Conservation (phyloP, 2,329 filamentous ascomycete genomes). For the Didymella lethalis region DNA sequence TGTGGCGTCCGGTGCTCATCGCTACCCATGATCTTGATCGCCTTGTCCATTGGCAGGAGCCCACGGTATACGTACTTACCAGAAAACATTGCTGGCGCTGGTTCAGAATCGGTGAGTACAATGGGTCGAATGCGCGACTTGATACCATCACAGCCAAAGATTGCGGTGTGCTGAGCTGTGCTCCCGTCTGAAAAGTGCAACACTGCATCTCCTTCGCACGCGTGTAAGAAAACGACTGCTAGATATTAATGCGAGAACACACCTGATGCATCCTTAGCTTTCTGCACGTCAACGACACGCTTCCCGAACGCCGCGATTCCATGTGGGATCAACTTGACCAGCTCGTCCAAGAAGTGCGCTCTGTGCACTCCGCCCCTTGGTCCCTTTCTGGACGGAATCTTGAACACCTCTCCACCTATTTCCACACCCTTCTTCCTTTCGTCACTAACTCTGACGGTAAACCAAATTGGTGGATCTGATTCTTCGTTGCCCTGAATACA, state of each 20-base stretch:
- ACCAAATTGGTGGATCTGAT: conserved; percentile 32
- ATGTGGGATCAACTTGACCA: conserved; percentile 58
- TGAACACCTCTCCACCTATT: conserved; percentile 33
- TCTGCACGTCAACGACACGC: conserved; percentile 36
- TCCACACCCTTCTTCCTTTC: conserved; percentile 27
- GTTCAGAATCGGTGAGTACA: conserved; percentile 58
- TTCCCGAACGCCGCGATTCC: conserved; percentile 55
- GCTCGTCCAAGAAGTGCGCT: conserved; percentile 58
- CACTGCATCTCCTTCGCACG: conserved; percentile 31
- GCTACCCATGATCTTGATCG: conserved; percentile 58
- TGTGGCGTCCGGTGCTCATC: conserved; percentile 58
- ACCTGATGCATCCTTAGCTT: conserved; percentile 34
- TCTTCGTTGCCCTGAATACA: conserved; percentile 21
- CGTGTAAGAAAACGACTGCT: not conserved
- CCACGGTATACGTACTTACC: conserved; percentile 69
- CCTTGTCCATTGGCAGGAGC: conserved; percentile 66
- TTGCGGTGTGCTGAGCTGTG: conserved; percentile 54
- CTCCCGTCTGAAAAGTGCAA: conserved; percentile 57
- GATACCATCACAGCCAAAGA: conserved; percentile 71
- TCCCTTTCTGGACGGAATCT: conserved; percentile 35
- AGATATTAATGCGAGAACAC: not conserved
- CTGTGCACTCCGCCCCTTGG: conserved; percentile 55
- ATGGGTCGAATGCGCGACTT: conserved; percentile 63
- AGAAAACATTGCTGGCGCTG: conserved; percentile 59
- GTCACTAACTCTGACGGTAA: conserved; percentile 36